These are phyloP conservation scores for Pontederia crassipes DNA, from an alignment of 176 grass and related monocot genomes.

Conservation along the genomic window DNA sequence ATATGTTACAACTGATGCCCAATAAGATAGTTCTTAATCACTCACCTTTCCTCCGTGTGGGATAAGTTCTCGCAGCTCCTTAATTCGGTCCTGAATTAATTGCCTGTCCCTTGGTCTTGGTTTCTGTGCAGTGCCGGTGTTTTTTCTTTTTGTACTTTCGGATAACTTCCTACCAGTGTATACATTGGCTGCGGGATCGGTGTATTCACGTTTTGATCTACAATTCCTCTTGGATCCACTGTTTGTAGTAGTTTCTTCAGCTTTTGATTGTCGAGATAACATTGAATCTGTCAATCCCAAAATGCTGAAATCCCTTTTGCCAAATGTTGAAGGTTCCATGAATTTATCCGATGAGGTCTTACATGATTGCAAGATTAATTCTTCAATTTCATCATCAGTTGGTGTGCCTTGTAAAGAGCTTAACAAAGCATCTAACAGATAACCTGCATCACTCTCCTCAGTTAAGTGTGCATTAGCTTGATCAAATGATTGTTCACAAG, in stretches of 20 bases:
- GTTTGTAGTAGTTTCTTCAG: conserved; percentile 22
- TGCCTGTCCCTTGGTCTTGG: conserved; percentile 69
- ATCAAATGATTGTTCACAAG: conserved; percentile 1
- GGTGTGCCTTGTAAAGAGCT: conserved; percentile 11
- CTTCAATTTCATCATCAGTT: conserved; percentile 13
- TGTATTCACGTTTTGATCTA: conserved; percentile 23
- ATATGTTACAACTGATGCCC: not conserved
- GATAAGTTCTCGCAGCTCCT: conserved; percentile 61
- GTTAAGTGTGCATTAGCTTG: conserved; percentile 18
- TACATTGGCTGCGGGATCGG: conserved; percentile 10
- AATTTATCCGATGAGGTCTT: conserved; percentile 13
- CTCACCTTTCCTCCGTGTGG: conserved; percentile 57
- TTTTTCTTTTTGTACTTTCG: conserved; percentile 24
- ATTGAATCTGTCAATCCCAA: conserved; percentile 17
- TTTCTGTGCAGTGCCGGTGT: conserved; percentile 30
- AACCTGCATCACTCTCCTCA: conserved; percentile 17
- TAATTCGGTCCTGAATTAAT: conserved; percentile 69
- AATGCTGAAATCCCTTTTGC: conserved; percentile 13
- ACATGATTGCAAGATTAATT: conserved; percentile 6
- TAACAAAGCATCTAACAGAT: conserved; percentile 24
- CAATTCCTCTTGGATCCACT: conserved; percentile 11
- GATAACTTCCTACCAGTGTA: conserved; percentile 17
- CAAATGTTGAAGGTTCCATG: conserved; percentile 28
- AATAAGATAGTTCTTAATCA: not conserved
- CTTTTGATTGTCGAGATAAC: conserved; percentile 17